Percentiles rank a stretch among this genome's conserved stretches.
phyloP scores from a whole-genome alignment of 1,139 yeast species.

The Diutina neorugosa region DNA sequence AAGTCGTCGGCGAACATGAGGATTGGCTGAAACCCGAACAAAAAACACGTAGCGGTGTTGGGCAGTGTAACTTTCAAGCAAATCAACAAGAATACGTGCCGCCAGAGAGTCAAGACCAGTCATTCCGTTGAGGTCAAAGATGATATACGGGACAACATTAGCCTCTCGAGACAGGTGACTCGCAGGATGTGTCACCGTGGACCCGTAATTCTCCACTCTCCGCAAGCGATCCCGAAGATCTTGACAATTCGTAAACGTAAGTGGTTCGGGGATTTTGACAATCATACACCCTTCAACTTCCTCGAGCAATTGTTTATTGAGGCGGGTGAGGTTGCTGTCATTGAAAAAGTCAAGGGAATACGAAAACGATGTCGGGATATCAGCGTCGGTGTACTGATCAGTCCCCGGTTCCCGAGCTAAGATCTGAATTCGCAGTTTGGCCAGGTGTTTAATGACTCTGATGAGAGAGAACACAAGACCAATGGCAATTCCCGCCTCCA shows the following conservation, averaged over 20 bases:
- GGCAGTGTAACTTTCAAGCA: neutral
- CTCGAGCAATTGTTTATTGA: conserved; percentile 37
- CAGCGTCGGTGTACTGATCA: conserved; percentile 67
- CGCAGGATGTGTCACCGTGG: conserved; percentile 77
- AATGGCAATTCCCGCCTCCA: conserved; percentile 80
- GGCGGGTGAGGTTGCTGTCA: conserved; percentile 20
- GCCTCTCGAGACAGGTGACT: conserved; percentile 43
- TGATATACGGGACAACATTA: conserved; percentile 50
- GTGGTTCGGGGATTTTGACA: conserved; percentile 43
- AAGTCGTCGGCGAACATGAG: neutral
- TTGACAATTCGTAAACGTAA: conserved; percentile 66
- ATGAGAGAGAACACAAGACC: conserved; percentile 76
- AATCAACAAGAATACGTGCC: conserved; percentile 37
- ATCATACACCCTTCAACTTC: conserved; percentile 80
- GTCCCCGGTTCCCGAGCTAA: conserved; percentile 76
- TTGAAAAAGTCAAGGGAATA: conserved; percentile 17
- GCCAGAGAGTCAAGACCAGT: conserved; percentile 81
- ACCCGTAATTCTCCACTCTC: conserved; percentile 76
- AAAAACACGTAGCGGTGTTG: neutral
- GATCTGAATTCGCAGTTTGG: conserved; percentile 82
- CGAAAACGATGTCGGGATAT: conserved; percentile 17
- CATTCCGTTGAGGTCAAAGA: conserved; percentile 83
- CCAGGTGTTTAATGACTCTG: conserved; percentile 73
- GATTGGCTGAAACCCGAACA: neutral
- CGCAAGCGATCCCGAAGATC: conserved; percentile 67